Evolutionary conservation across 768 basidiomycete genomes (phyloP).

Genomic region (Hydnum rufescens): DNA sequence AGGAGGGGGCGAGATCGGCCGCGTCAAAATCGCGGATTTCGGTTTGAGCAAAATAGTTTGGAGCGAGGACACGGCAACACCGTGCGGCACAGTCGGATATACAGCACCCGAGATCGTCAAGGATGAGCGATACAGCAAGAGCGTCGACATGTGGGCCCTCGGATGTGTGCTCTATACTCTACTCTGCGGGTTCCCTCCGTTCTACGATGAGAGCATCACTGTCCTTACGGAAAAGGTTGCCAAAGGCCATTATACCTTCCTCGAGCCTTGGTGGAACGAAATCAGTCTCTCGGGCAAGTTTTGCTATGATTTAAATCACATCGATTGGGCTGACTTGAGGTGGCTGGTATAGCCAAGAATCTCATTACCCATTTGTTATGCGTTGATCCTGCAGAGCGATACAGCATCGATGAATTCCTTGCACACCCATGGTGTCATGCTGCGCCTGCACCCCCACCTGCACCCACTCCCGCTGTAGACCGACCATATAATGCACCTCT

Average conservation of each 20-base stretch:
- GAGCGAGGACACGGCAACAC: conserved; percentile 98
- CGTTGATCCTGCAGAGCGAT: conserved; percentile 86
- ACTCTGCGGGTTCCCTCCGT: conserved; percentile 92
- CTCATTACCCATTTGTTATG: conserved; percentile 87
- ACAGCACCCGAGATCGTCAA: conserved; percentile 99
- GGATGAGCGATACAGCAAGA: conserved; percentile 90
- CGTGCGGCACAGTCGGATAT: conserved; percentile 98
- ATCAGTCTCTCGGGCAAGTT: conserved; percentile 56
- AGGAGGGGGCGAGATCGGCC: conserved; percentile 93
- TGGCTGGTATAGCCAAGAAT: conserved; percentile 56
- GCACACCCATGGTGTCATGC: conserved; percentile 86
- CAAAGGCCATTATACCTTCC: conserved; percentile 89
- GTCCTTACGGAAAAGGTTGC: conserved; percentile 98
- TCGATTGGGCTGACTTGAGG: conserved; percentile 5
- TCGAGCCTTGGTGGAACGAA: conserved; percentile 99
- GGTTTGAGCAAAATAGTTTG: conserved; percentile 94
- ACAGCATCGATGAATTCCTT: conserved; percentile 95
- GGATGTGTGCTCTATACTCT: conserved; percentile 98
- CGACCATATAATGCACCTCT: conserved; percentile 28
- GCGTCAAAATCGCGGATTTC: conserved; percentile 97
- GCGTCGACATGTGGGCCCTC: conserved; percentile 99
- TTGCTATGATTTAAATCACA: neutral
- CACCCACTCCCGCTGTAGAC: conserved; percentile 39
- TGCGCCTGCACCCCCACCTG: conserved; percentile 36
- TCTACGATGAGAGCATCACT: conserved; percentile 98